Evolutionary conservation across 805 yeast genomes (phyloP).

Genomic region (Lipomyces yamanashiensis): DNA sequence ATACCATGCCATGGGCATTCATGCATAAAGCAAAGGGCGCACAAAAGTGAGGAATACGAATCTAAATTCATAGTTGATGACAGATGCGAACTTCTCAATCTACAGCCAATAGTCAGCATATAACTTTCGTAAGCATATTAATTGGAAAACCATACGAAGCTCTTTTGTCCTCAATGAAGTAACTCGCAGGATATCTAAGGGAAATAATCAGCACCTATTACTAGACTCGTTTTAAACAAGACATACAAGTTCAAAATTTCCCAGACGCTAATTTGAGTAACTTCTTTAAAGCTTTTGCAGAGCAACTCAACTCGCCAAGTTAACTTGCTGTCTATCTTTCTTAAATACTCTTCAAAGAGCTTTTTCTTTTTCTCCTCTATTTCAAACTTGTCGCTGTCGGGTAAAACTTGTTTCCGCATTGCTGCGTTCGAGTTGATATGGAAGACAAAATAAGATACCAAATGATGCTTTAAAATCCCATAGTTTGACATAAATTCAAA

Average conservation of each 20-base stretch:
- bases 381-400: conserved; percentile 24
- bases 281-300: conserved; percentile 23
- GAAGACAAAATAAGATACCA: conserved; percentile 21
- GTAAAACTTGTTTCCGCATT: conserved; percentile 10
- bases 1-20: conserved; percentile 36
- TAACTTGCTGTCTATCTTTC: conserved; percentile 16
- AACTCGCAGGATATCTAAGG: conserved; percentile 21
- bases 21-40: conserved; percentile 32
- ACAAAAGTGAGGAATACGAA: conserved; percentile 32
- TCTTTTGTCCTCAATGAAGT: conserved; percentile 23
- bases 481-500: conserved; percentile 19
- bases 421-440: conserved; percentile 5
- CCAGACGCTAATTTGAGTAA: conserved; percentile 27
- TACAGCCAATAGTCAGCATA: background rate
- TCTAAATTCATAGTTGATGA: conserved; percentile 22
- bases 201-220: too few relatives aligned
- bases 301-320: conserved; percentile 19
- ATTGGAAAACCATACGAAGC: conserved; percentile 16
- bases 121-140: background rate
- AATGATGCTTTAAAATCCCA: conserved; percentile 19
- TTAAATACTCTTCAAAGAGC: conserved; percentile 21
- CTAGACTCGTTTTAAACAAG: too few relatives aligned
- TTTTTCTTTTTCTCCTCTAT: conserved; percentile 27
- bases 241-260: conserved; percentile 24
- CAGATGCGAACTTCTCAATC: conserved; percentile 27